A percentile compares a stretch with the other conserved stretches of the same genome.
phyloP scores from a whole-genome alignment of 2,329 filamentous ascomycete genomes.

The Colletotrichum truncatum region DNA sequence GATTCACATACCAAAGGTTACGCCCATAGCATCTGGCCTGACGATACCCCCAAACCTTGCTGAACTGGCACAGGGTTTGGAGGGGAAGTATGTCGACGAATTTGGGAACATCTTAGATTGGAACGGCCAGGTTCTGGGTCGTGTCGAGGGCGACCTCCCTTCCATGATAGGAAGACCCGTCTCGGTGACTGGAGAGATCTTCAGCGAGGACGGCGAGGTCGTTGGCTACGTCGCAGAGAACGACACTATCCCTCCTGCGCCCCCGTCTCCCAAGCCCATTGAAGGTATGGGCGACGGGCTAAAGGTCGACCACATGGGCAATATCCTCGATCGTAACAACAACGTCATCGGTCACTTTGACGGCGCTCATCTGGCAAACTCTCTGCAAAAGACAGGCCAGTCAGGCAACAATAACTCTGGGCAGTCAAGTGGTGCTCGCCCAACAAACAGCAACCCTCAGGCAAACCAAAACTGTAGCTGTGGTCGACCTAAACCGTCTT shows the following conservation, averaged over 20 bases:
- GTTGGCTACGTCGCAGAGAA: slow-evolving; percentile 56
- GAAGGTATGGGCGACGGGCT: slow-evolving; percentile 48
- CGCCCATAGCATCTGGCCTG: slow-evolving; percentile 46
- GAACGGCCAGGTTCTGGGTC: slow-evolving; percentile 59
- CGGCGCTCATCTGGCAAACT: slow-evolving; percentile 42
- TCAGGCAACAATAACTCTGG: background rate
- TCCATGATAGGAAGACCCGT: slow-evolving; percentile 62
- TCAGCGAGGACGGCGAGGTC: slow-evolving; percentile 51
- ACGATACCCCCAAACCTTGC: slow-evolving; percentile 39
- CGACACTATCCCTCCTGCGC: slow-evolving; percentile 38
- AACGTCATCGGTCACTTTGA: slow-evolving; percentile 59
- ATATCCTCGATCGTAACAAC: slow-evolving; percentile 55
- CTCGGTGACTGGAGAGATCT: slow-evolving; percentile 54
- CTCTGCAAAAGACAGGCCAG: slow-evolving; percentile 49
- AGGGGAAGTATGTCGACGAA: slow-evolving; percentile 60
- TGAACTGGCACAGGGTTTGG: slow-evolving; percentile 50
- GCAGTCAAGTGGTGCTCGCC: background rate
- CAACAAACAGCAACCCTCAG: slow-evolving; percentile 34
- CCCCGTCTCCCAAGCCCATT: slow-evolving; percentile 38
- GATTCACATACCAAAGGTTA: slow-evolving; percentile 50
- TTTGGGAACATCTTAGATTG: slow-evolving; percentile 63
- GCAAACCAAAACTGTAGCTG: slow-evolving; percentile 40
- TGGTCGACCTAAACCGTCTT: slow-evolving; percentile 40
- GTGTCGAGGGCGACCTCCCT: slow-evolving; percentile 62
- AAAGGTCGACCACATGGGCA: slow-evolving; percentile 53